Evolutionary conservation across 306 rosid species (phyloP), one percentile per base, ranked within the genome.

Genomic region (Castanospermum australe): DNA sequence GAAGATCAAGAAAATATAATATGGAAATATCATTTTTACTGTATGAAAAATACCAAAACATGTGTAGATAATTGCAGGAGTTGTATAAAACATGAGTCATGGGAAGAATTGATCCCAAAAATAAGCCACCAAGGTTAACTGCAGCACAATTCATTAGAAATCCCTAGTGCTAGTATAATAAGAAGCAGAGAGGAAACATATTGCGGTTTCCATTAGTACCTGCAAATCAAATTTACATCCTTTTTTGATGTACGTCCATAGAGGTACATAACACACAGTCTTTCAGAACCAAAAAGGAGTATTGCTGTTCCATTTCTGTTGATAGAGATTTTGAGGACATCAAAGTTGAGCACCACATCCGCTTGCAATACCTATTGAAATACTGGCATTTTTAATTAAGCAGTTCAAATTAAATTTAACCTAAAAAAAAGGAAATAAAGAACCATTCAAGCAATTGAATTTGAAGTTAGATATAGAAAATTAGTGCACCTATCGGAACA

Each of bases 251-350:
- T 33, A 38, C 87, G 92, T 63, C 97, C 94, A 70, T 90, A 93
- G 35, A 91, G 96, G 65, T 91, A 88, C 98, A 96, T 89, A 77
- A 91, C 84, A 62, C 76, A 90, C 20, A 89, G 86, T 65, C 81
- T 88, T 48, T 88, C 87, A 6, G 94, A 73, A 56, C 99, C 96
- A 35, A 72, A 76, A 79, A 93, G 93, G 22, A 89, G 86, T 45
- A 93, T 38, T 13, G 96, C 98, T 3, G 98, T 85, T 60, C 93
- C 94, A 80, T 88, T 86, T 71, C 91, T 74, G 83, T 90, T 93
- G 75, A 96, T 89, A 24, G 96, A 89, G 81, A 96, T 91, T 78
- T 77, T 90, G 10, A 73, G 83, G 61, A 96, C 88, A 15, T 59
- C 88, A 79, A 91, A 89, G 36, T 82, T 75, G 36, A 84, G 87